Percentiles rank a stretch among this genome's conserved stretches.
Conservation (phyloP, 768 basidiomycete genomes). For the Tricholoma terreum region DNA sequence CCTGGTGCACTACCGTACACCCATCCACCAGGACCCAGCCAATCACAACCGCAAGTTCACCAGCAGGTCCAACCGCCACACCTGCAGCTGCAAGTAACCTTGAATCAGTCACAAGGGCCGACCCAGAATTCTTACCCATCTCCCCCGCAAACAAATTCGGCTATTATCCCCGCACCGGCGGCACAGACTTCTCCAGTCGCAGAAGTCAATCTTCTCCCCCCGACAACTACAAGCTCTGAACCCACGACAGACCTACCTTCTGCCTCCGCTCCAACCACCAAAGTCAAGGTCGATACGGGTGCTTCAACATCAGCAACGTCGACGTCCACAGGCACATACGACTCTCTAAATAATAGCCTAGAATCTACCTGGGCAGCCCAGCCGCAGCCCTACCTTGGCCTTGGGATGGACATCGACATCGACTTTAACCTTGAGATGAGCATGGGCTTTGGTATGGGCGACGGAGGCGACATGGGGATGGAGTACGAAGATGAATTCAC, state of each 20-base stretch:
- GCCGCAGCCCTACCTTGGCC: conserved; percentile 9
- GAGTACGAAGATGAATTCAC: conserved; percentile 69
- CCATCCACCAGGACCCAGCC: conserved; percentile 5
- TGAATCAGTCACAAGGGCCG: conserved; percentile 18
- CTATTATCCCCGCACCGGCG: conserved; percentile 22
- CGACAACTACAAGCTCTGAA: conserved; percentile 9
- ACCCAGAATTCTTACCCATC: conserved; percentile 57
- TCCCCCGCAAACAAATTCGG: conserved; percentile 49
- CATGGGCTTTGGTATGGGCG: conserved; percentile 1
- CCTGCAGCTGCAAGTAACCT: conserved; percentile 3
- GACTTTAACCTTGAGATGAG: conserved; percentile 20
- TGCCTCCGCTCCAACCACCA: conserved; percentile 18
- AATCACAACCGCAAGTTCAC: conserved; percentile 22
- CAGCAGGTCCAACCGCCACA: conserved; percentile 14
- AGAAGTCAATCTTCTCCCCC: neutral
- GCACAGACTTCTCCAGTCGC: conserved; percentile 5
- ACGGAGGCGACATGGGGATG: conserved; percentile 19
- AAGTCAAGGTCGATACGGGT: neutral
- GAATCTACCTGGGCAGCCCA: conserved; percentile 34
- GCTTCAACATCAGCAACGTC: neutral
- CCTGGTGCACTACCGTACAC: conserved; percentile 8
- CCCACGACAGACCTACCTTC: conserved; percentile 10
- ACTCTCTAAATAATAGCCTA: conserved; percentile 44
- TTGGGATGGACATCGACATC: conserved; percentile 51
- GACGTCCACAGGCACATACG: conserved; percentile 19